phyloP scores from a whole-genome alignment of 352 stramenopile genomes.

The Phytophthora hybrid region DNA sequence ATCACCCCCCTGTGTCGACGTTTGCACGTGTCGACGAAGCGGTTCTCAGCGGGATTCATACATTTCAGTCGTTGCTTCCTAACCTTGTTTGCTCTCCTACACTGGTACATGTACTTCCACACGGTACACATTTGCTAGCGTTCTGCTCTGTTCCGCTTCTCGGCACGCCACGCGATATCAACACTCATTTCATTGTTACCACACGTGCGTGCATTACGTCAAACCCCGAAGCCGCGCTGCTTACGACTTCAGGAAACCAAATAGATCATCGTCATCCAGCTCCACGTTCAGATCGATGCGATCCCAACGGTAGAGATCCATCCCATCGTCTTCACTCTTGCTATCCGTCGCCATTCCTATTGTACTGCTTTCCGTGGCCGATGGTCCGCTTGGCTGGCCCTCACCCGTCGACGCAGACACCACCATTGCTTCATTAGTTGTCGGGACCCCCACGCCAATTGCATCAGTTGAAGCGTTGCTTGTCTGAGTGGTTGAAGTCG shows the following conservation, averaged over 20 bases:
- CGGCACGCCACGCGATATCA: constrained; percentile 18
- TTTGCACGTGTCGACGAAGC: constrained; percentile 14
- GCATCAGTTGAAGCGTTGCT: constrained; percentile 15
- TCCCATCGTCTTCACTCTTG: constrained; percentile 56
- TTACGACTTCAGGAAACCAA: constrained; percentile 88
- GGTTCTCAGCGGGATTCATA: constrained; percentile 27
- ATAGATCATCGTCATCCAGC: constrained; percentile 88
- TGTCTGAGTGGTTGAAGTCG: constrained; percentile 26
- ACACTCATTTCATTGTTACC: constrained; percentile 39
- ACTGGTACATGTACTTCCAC: constrained; percentile 27
- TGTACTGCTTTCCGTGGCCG: constrained; percentile 13
- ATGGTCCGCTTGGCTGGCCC: constrained; percentile 4
- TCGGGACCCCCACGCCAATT: not conserved
- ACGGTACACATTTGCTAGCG: constrained; percentile 24
- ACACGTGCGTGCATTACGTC: constrained; percentile 40
- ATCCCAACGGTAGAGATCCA: constrained; percentile 85
- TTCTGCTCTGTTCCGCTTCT: not conserved
- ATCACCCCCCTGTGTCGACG: constrained; percentile 1
- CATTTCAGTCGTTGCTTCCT: constrained; percentile 9
- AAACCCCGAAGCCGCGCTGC: constrained; percentile 2
- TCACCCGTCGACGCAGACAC: constrained; percentile 14
- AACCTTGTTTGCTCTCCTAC: no score
- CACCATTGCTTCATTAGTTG: constrained; percentile 14
- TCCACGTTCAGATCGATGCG: constrained; percentile 85
- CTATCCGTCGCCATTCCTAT: constrained; percentile 24